Conservation (phyloP, 352 stramenopile genomes). For the Phytophthora gonapodyides region DNA sequence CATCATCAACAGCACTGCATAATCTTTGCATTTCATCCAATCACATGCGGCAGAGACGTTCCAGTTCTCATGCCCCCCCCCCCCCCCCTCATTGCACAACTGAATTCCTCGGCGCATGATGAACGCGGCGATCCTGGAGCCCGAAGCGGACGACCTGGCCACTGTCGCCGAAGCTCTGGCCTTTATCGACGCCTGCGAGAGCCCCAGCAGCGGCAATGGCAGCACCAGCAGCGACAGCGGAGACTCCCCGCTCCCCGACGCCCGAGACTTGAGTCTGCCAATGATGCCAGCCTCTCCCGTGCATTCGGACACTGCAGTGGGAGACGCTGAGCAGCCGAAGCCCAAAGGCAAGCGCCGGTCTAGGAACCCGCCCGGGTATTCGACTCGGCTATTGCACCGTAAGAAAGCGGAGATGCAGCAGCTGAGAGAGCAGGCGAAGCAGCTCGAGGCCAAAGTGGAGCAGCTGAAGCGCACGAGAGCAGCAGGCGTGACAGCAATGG, state of each 20-base stretch:
- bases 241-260: not conserved
- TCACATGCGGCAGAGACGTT: no score
- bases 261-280: not conserved
- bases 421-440: conserved; percentile 19
- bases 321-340: not conserved
- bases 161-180: conserved; percentile 37
- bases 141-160: conserved; percentile 22
- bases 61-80: no score
- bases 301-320: not conserved
- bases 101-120: conserved; percentile 5
- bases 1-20: conserved; percentile 19
- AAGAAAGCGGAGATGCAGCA: conserved; percentile 40
- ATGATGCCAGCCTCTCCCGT: not conserved
- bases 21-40: conserved; percentile 11
- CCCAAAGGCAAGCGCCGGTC: conserved; percentile 23
- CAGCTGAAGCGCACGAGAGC: conserved; percentile 12
- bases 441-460: conserved; percentile 24
- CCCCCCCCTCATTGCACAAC: not conserved
- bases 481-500: conserved; percentile 11
- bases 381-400: conserved; percentile 31
- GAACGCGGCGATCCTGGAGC: conserved; percentile 13
- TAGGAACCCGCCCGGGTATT: conserved; percentile 32
- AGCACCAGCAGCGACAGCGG: conserved; percentile 22
- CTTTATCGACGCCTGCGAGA: conserved; percentile 35
- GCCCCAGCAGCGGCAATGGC: conserved; percentile 1